These are phyloP conservation scores for Nicotiana paniculata DNA, from an alignment of 257 asterid species.

Conservation along the genomic window DNA sequence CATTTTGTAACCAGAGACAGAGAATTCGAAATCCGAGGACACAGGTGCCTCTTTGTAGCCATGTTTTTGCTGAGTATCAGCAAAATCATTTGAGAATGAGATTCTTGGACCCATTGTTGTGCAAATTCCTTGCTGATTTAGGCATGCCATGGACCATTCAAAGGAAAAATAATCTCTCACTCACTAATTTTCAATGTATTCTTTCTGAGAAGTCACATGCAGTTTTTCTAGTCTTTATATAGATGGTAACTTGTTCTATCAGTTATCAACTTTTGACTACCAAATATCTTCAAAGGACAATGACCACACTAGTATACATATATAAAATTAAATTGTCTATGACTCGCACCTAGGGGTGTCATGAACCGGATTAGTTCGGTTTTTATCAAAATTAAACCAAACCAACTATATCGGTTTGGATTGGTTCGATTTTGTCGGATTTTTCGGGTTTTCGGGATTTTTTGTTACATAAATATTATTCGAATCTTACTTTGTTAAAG, in stretches of 20 bases:
- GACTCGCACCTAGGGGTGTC: too few species aligned
- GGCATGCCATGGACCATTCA: slow-evolving; percentile 53
- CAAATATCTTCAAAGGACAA: not conserved
- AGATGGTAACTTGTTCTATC: not conserved
- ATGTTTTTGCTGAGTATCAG: slow-evolving; percentile 45
- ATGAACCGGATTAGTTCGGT: too few species aligned
- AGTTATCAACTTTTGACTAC: not conserved
- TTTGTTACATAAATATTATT: too few species aligned
- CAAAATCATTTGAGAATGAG: slow-evolving; percentile 83
- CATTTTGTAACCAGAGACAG: slow-evolving; percentile 42
- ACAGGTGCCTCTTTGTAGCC: slow-evolving; percentile 80
- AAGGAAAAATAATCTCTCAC: not conserved
- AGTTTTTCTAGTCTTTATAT: slow-evolving; percentile 9
- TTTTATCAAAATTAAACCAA: too few species aligned
- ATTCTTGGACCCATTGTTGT: slow-evolving; percentile 62
- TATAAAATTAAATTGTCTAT: not conserved
- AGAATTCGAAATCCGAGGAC: slow-evolving; percentile 69
- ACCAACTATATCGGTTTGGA: too few species aligned
- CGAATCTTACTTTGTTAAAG: too few species aligned
- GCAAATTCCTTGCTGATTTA: slow-evolving; percentile 53
- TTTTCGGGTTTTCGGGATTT: too few species aligned
- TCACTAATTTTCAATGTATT: not conserved
- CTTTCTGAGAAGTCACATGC: slow-evolving; percentile 1
- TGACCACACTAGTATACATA: not conserved
- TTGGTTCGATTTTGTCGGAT: too few species aligned